A percentile compares a stretch with the other conserved stretches of the same genome.
phyloP scores from a whole-genome alignment of 805 yeast species.

The Dipodascus albidus region DNA sequence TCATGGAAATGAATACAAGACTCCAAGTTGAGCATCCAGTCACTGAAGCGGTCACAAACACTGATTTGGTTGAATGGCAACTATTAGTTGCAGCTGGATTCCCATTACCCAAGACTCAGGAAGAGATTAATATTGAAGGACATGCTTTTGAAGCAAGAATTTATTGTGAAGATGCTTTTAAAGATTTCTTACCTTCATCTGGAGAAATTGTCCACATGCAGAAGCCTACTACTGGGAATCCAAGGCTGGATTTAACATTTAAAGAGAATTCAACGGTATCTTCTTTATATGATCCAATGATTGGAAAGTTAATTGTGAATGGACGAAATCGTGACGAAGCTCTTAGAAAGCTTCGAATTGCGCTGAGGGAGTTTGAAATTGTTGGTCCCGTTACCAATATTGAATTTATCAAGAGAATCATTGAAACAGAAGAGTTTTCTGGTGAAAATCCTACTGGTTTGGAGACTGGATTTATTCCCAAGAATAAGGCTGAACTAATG shows the following conservation, averaged over 20 bases:
- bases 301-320: slow-evolving; percentile 23
- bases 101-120: slow-evolving; percentile 23
- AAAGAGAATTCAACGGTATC: slow-evolving; percentile 19
- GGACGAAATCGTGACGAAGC: slow-evolving; percentile 21
- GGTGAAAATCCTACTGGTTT: slow-evolving; percentile 20
- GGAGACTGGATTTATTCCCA: slow-evolving; percentile 24
- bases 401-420: slow-evolving; percentile 22
- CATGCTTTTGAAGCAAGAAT: slow-evolving; percentile 25
- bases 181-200: slow-evolving; percentile 21
- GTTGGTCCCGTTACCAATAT: slow-evolving; percentile 25
- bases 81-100: slow-evolving; percentile 23
- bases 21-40: slow-evolving; percentile 49
- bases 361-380: slow-evolving; percentile 21
- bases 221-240: slow-evolving; percentile 17
- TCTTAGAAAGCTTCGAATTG: slow-evolving; percentile 18
- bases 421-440: slow-evolving; percentile 17
- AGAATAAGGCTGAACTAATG: slow-evolving; percentile 16
- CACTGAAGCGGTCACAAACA: slow-evolving; percentile 44
- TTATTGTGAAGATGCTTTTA: slow-evolving; percentile 26
- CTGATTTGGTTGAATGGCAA: slow-evolving; percentile 45
- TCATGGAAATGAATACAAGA: slow-evolving; percentile 47
- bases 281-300: slow-evolving; percentile 25
- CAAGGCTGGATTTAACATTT: slow-evolving; percentile 22
- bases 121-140: slow-evolving; percentile 19
- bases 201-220: slow-evolving; percentile 21